phyloP scores from a whole-genome alignment of 192 early-diverging fungal genomes.

The Endogone sp. region DNA sequence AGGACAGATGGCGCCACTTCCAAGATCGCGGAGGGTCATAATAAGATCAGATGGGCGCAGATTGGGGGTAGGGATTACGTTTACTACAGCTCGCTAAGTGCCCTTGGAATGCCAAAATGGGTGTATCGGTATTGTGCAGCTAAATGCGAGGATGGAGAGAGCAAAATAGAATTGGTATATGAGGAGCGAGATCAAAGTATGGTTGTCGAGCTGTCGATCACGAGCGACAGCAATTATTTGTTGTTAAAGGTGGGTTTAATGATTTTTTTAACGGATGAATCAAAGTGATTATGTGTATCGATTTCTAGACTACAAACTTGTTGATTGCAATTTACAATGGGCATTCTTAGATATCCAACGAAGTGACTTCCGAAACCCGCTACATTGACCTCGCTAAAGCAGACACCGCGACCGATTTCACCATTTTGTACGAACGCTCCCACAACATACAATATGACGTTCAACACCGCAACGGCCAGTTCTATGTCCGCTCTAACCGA shows the following conservation, averaged over 20 bases:
- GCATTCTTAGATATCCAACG: neutral
- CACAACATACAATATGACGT: neutral
- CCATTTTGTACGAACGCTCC: neutral
- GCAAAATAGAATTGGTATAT: neutral
- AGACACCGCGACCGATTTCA: neutral
- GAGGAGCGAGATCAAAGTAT: neutral
- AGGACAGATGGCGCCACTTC: neutral
- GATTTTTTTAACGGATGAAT: neutral
- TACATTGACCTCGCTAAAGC: slow-evolving; percentile 9
- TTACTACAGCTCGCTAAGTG: neutral
- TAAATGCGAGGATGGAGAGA: neutral
- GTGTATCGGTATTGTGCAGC: neutral
- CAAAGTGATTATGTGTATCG: no score
- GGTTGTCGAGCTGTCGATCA: neutral
- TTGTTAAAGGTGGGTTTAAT: neutral
- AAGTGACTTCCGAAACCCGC: slow-evolving; percentile 5
- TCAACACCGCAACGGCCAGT: neutral
- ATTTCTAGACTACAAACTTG: no score
- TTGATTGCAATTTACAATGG: no score
- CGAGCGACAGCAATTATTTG: neutral
- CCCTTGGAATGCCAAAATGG: neutral
- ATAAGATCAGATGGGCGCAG: neutral
- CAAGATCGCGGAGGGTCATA: neutral
- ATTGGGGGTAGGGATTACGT: neutral
- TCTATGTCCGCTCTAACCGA: neutral